Conservation (phyloP, 1,139 yeast species). For the Chernovozyma aurita region DNA sequence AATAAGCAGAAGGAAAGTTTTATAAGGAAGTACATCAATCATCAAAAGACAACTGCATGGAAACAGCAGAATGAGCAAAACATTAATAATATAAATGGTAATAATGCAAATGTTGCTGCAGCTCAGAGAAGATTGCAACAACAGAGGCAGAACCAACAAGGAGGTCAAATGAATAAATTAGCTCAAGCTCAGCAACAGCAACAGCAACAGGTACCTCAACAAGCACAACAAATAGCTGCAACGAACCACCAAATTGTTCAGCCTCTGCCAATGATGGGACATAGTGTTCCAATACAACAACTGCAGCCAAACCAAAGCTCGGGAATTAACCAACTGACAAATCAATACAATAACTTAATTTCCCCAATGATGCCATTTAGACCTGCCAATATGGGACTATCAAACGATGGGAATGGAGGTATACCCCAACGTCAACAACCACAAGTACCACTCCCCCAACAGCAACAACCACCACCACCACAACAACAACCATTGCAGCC, state of each 20-base stretch:
- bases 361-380: constrained; percentile 3
- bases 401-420: not conserved
- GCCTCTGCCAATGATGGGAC: constrained; percentile 15
- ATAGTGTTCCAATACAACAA: constrained; percentile 8
- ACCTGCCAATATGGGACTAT: not conserved
- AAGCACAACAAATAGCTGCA: constrained; percentile 9
- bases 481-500: constrained; percentile 7
- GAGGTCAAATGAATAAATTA: constrained; percentile 9
- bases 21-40: constrained; percentile 36
- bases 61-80: constrained; percentile 30
- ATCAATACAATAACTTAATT: constrained; percentile 1
- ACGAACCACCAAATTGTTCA: constrained; percentile 12
- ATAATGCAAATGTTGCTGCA: constrained; percentile 2
- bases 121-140: constrained; percentile 10
- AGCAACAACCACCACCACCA: constrained; percentile 10
- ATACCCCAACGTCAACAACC: constrained; percentile 1
- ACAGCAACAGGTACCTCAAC: constrained; percentile 10
- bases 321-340: constrained; percentile 2
- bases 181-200: constrained; percentile 11
- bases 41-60: constrained; percentile 40
- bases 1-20: constrained; percentile 36
- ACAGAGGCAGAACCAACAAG: constrained; percentile 11
- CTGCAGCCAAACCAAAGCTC: not conserved
- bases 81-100: constrained; percentile 3
- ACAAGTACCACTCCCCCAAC: constrained; percentile 3